phyloP scores from a whole-genome alignment of 352 stramenopile species.

The Plasmopara muralis region DNA sequence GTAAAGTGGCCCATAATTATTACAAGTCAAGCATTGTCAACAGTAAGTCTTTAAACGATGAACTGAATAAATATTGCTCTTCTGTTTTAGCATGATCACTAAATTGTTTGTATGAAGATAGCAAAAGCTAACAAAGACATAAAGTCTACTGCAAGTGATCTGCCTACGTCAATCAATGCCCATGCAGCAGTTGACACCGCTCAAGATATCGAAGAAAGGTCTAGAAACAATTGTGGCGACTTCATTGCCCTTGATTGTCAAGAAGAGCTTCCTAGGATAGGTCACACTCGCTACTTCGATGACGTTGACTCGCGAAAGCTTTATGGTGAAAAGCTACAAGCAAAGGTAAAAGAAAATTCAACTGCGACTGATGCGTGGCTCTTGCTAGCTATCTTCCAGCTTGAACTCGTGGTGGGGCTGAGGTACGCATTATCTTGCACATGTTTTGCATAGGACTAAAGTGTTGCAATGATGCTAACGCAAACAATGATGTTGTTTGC shows the following conservation, averaged over 20 bases:
- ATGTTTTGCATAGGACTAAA: background rate
- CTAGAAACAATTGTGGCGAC: conserved; percentile 4
- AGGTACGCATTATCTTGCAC: conserved; percentile 22
- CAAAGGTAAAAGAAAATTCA: conserved; percentile 23
- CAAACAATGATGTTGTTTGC: background rate
- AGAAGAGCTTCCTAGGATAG: conserved; percentile 7
- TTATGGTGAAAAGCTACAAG: conserved; percentile 22
- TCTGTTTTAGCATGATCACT: too few relatives aligned
- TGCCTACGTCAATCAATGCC: background rate
- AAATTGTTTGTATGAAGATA: conserved; percentile 6
- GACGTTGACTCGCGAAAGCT: conserved; percentile 13
- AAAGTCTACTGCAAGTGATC: background rate
- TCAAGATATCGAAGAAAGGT: conserved; percentile 1
- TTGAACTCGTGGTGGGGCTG: conserved; percentile 32
- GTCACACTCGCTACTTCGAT: conserved; percentile 32
- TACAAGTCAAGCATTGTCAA: conserved; percentile 2
- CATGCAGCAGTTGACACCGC: background rate
- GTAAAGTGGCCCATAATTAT: conserved; percentile 44
- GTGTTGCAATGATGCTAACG: background rate
- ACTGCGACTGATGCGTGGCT: conserved; percentile 39
- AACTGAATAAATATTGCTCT: background rate
- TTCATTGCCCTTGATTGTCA: conserved; percentile 18
- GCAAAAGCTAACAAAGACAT: conserved; percentile 3
- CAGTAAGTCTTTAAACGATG: conserved; percentile 14
- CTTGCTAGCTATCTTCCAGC: conserved; percentile 40